These are phyloP conservation scores for Metarhizium brunneum DNA, from an alignment of 2,329 filamentous ascomycete genomes.

Conservation along the genomic window DNA sequence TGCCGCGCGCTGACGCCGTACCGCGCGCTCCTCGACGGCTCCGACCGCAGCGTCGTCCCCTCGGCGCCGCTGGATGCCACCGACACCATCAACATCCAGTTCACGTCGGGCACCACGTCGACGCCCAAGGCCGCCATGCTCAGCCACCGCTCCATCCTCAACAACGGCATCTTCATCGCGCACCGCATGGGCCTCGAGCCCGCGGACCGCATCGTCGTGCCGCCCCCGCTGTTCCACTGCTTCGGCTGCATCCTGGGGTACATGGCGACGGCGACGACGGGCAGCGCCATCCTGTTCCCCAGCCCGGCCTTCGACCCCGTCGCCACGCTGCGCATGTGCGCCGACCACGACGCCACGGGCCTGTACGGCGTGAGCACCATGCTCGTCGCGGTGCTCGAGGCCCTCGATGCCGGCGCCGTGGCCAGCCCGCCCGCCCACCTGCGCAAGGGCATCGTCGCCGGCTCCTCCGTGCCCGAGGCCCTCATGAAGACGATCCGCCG, in stretches of 20 bases:
- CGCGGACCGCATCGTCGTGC: constrained; percentile 70
- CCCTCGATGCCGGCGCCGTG: constrained; percentile 43
- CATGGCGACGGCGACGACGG: constrained; percentile 81
- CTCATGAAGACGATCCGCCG: constrained; percentile 71
- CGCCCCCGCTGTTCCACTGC: constrained; percentile 81
- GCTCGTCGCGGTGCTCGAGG: constrained; percentile 80
- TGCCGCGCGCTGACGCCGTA: constrained; percentile 37
- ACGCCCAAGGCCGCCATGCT: constrained; percentile 87
- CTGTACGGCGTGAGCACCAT: constrained; percentile 92
- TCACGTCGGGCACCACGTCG: constrained; percentile 92
- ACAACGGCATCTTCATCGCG: constrained; percentile 82
- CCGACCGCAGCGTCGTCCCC: constrained; percentile 27
- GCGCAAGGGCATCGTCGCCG: constrained; percentile 85
- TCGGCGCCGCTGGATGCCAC: constrained; percentile 40
- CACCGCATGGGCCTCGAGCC: constrained; percentile 72
- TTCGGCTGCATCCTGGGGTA: constrained; percentile 91
- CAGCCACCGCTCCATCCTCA: constrained; percentile 76
- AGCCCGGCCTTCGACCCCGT: constrained; percentile 76
- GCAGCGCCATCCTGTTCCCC: constrained; percentile 75
- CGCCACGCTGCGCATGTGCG: constrained; percentile 53
- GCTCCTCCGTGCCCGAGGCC: constrained; percentile 72
- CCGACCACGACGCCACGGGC: constrained; percentile 45
- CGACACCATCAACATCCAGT: constrained; percentile 90
- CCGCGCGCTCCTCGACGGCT: constrained; percentile 26
- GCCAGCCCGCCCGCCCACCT: constrained; percentile 30